Evolutionary conservation across 306 rosid species (phyloP), one percentile per base, ranked within the genome.

Genomic region (Prinsepia uniflora): DNA sequence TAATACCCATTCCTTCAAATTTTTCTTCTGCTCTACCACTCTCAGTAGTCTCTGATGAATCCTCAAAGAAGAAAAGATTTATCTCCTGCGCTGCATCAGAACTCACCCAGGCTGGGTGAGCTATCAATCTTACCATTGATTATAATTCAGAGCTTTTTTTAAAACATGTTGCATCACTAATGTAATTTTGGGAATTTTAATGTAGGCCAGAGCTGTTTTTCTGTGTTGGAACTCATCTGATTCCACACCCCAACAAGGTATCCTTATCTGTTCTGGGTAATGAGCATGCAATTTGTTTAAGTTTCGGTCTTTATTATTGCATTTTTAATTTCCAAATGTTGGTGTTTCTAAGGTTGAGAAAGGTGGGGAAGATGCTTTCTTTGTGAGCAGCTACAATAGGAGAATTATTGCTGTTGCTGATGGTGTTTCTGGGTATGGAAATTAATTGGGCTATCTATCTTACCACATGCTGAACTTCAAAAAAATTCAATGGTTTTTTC

Each of bases 321-420:
- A 45, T 22, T 50, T 34, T 13, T 71, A 39, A 71, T 45, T 5
- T 39, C 65, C 60, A 40, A 39, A 47, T 76, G 70, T 79, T 59
- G 81, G 79, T 77, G 53, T 73, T 80, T 68, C 49, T 18, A 81
- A 90, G 98, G 86, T 84, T 77, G 92, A 77, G 56, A 89, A 77
- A 76, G 96, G 99, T 22, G 99, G 97, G 75, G 99, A 94, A 84
- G 99, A 94, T 84, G 97, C 97, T 79, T 86, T 81, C 81, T 81
- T 90, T 52, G 92, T 89, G 50, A 91, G 88, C 84, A 58, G 75
- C 84, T 81, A 87, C 73, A 69, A 79, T 70, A 92, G 95, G 5
- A 97, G 96, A 81, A 88, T 89, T 78, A 82, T 91, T 84, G 85
- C 92, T 73, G 90, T 94, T 69, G 99, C 99, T 76, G 96, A 90